Conservation (phyloP, 1,284 basidiomycete species). For the Coniferiporia sulphurascens region DNA sequence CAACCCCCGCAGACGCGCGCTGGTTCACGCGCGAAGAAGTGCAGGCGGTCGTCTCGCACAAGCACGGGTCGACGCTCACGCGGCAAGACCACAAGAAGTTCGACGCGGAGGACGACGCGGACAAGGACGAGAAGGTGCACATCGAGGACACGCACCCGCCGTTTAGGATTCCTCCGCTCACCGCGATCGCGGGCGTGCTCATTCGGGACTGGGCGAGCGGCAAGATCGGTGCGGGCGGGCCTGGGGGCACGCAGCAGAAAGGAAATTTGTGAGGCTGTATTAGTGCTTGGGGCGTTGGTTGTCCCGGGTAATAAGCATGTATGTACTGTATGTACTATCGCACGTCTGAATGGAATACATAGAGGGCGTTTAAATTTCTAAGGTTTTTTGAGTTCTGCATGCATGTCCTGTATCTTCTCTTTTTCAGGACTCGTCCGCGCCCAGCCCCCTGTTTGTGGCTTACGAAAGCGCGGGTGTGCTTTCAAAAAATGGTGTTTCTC, state of each 20-base stretch:
- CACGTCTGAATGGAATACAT: too few species aligned
- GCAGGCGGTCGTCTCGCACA: constrained; percentile 54
- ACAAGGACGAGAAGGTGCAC: constrained; percentile 24
- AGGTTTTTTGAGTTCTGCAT: too few species aligned
- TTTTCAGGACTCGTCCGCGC: too few species aligned
- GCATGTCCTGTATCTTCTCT: too few species aligned
- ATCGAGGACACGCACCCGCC: constrained; percentile 30
- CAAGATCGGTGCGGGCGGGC: constrained; percentile 26
- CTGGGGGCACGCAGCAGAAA: constrained; percentile 22
- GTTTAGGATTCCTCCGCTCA: constrained; percentile 64
- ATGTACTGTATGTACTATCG: too few species aligned
- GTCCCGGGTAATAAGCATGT: too few species aligned
- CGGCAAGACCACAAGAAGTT: constrained; percentile 57
- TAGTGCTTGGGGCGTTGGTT: too few species aligned
- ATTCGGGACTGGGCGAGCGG: constrained; percentile 64
- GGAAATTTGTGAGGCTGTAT: neutral
- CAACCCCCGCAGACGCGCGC: constrained; percentile 61
- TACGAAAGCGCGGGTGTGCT: too few species aligned
- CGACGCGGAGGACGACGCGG: constrained; percentile 34
- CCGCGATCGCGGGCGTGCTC: constrained; percentile 68
- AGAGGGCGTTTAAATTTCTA: too few species aligned
- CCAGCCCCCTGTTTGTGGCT: too few species aligned
- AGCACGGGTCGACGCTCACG: constrained; percentile 50
- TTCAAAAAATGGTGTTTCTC: too few species aligned
- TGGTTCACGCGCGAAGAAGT: constrained; percentile 84